phyloP scores from a whole-genome alignment of 352 stramenopile species.

The Phytophthora melonis region DNA sequence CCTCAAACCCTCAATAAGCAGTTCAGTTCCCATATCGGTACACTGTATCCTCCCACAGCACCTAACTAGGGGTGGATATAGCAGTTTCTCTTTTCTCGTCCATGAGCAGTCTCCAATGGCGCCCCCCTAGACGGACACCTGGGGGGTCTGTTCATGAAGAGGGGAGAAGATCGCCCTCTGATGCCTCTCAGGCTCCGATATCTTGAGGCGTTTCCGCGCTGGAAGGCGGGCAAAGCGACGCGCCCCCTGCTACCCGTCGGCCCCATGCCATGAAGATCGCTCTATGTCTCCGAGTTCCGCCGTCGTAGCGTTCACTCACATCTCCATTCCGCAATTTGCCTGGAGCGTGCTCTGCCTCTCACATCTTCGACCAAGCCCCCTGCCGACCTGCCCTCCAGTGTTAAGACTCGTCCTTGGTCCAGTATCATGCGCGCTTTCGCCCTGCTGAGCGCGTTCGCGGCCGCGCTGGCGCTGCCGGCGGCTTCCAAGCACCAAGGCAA shows the following conservation, averaged over 20 bases:
- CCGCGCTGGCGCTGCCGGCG: neutral
- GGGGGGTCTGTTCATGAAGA: neutral
- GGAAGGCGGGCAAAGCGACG: neutral
- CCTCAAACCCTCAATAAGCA: neutral
- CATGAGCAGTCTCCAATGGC: neutral
- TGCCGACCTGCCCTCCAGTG: neutral
- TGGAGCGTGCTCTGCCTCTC: neutral
- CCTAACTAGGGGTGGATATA: neutral
- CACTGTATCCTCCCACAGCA: neutral
- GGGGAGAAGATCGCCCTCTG: neutral
- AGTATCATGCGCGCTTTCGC: conserved; percentile 2
- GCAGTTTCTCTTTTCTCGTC: neutral
- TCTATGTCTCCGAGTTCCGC: neutral
- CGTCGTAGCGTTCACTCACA: neutral
- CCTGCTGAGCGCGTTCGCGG: conserved; percentile 2
- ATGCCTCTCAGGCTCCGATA: neutral
- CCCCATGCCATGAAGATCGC: neutral
- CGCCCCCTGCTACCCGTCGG: neutral
- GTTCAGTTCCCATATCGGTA: neutral
- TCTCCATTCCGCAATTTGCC: neutral
- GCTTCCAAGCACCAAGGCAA: neutral
- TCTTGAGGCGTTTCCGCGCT: neutral
- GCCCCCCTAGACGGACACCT: neutral
- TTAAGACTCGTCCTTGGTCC: neutral
- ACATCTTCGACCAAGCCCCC: neutral